phyloP scores from a whole-genome alignment of 768 basidiomycete genomes.

The Boletus sensibilis region DNA sequence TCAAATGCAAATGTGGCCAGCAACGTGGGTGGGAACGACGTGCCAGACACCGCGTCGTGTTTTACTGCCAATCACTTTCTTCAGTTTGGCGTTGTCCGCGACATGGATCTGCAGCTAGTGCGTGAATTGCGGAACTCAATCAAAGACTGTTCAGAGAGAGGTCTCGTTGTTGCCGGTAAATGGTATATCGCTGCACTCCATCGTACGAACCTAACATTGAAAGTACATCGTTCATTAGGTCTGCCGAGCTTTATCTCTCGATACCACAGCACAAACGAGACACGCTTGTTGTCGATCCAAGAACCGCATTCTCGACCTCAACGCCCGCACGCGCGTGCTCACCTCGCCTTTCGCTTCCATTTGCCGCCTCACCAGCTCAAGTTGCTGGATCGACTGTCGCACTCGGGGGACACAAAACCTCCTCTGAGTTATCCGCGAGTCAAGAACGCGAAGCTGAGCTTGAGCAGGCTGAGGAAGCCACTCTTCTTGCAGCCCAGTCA shows the following conservation, averaged over 20 bases:
- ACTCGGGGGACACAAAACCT: conserved; percentile 6
- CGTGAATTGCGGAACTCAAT: conserved; percentile 59
- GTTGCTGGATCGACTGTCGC: conserved; percentile 35
- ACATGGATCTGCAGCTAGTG: conserved; percentile 51
- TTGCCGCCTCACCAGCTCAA: conserved; percentile 28
- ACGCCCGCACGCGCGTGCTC: conserved; percentile 53
- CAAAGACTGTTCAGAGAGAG: conserved; percentile 72
- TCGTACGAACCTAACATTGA: conserved; percentile 14
- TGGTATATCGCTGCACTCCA: conserved; percentile 49
- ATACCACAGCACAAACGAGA: conserved; percentile 50
- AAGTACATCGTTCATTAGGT: conserved; percentile 45
- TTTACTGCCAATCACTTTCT: neutral
- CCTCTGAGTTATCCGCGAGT: conserved; percentile 24
- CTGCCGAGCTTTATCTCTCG: conserved; percentile 70
- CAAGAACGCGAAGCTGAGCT: conserved; percentile 43
- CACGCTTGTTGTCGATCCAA: conserved; percentile 23
- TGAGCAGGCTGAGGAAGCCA: conserved; percentile 66
- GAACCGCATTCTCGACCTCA: conserved; percentile 53
- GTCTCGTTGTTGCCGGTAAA: conserved; percentile 68
- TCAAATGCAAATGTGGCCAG: neutral
- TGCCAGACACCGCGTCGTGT: neutral
- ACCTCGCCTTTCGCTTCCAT: conserved; percentile 39
- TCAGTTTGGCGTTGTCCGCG: neutral
- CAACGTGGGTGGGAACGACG: conserved; percentile 16
- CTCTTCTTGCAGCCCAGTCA: conserved; percentile 66